A percentile compares a stretch with the other conserved stretches of the same genome.
Evolutionary conservation across 2,329 filamentous ascomycete species (phyloP).

Genomic region (Fusarium paranaense): DNA sequence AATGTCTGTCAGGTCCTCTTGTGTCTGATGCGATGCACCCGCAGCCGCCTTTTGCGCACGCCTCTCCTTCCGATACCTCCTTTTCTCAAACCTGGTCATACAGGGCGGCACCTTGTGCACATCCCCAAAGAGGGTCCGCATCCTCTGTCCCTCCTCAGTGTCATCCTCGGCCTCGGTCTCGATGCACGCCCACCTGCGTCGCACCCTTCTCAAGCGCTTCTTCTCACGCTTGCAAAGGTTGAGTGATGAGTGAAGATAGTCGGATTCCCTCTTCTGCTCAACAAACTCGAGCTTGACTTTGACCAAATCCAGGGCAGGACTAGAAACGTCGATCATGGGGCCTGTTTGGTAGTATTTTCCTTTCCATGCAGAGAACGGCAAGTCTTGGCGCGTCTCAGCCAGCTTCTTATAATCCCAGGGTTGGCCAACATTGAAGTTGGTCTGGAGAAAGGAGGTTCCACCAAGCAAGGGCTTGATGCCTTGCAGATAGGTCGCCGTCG

Average conservation of each 20-base stretch:
- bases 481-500: accelerated
- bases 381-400: background rate
- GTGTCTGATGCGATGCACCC: background rate
- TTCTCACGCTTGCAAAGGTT: background rate
- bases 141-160: background rate
- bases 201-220: background rate
- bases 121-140: background rate
- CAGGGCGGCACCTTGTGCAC: background rate
- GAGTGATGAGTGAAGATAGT: background rate
- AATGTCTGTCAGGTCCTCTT: background rate
- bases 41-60: background rate
- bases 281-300: background rate
- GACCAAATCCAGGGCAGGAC: background rate
- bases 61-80: background rate
- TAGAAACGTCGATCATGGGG: background rate
- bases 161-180: background rate
- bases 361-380: background rate
- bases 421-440: constrained; percentile 12
- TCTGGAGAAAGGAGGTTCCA: background rate
- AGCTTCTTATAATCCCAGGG: constrained; percentile 1
- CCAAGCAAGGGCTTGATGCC: background rate
- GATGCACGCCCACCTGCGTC: background rate
- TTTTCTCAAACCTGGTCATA: background rate
- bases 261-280: background rate
- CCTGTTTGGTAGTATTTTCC: too few species aligned